phyloP scores from a whole-genome alignment of 495 filamentous ascomycete species.

The Talaromyces nanjingensis region DNA sequence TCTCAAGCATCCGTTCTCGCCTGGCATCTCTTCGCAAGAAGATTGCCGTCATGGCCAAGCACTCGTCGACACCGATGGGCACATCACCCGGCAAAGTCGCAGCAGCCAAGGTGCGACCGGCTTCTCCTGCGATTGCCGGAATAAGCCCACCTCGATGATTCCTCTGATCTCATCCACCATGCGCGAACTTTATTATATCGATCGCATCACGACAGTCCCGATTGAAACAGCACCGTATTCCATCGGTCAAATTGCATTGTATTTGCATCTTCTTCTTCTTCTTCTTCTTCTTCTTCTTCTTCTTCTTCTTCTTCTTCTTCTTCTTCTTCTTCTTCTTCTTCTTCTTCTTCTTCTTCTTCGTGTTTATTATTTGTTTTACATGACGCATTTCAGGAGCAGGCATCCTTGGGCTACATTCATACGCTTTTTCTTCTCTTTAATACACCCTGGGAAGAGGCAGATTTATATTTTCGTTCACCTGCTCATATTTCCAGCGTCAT shows the following conservation, averaged over 20 bases:
- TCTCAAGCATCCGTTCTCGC: slow-evolving; percentile 53
- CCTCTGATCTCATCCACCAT: slow-evolving; percentile 43
- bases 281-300: slow-evolving; percentile 1
- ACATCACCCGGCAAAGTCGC: slow-evolving; percentile 7
- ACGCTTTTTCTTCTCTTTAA: background rate
- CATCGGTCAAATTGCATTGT: background rate
- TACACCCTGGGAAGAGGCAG: background rate
- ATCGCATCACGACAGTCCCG: background rate
- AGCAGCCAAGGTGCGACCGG: slow-evolving; percentile 3
- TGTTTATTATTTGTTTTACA: slow-evolving; percentile 3
- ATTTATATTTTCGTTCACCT: background rate
- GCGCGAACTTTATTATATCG: slow-evolving; percentile 30
- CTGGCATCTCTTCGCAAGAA: slow-evolving; percentile 51
- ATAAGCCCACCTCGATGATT: slow-evolving; percentile 39
- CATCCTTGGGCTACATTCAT: slow-evolving; percentile 20
- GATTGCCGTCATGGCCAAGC: slow-evolving; percentile 46
- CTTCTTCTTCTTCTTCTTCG: background rate
- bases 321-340: slow-evolving; percentile 3
- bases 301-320: slow-evolving; percentile 2
- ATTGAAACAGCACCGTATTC: background rate
- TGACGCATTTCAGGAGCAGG: slow-evolving; percentile 6
- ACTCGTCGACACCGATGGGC: slow-evolving; percentile 33
- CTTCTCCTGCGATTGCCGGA: slow-evolving; percentile 7
- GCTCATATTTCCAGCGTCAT: background rate
- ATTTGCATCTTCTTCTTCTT: background rate